Evolutionary conservation across 208 protist species (phyloP).

Genomic region (Trypanosoma mega): DNA sequence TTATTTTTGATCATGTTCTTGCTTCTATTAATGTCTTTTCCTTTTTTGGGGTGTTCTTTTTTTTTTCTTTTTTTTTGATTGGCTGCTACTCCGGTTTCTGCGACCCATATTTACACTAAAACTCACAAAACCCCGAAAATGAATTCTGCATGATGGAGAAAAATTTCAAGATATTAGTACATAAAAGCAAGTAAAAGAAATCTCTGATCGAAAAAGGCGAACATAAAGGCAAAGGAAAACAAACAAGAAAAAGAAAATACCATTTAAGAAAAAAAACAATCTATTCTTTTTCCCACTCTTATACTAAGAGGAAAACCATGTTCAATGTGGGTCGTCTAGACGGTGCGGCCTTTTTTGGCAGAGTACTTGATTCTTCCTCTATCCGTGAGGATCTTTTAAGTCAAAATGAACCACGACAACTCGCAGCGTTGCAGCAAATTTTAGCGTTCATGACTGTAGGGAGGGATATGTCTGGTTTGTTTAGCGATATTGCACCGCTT

Average conservation of each 20-base stretch:
- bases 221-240: too few species aligned
- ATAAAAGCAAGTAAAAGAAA: too few species aligned
- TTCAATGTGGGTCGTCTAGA: constrained; percentile 1
- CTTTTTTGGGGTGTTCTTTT: background rate
- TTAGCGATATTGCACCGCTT: constrained; percentile 95
- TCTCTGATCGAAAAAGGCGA: too few species aligned
- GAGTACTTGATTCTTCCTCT: constrained; percentile 84
- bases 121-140: too few species aligned
- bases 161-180: too few species aligned
- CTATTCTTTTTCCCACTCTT: background rate
- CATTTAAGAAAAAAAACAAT: background rate
- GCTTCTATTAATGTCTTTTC: background rate
- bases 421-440: constrained; percentile 96
- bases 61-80: constrained; percentile 5
- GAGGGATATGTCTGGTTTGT: constrained; percentile 95
- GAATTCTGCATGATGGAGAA: too few species aligned
- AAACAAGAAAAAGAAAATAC: background rate
- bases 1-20: background rate
- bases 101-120: too few species aligned
- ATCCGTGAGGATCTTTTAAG: constrained; percentile 88
- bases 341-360: constrained; percentile 55
- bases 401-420: constrained; percentile 86
- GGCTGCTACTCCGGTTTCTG: too few species aligned
- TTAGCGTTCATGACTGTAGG: constrained; percentile 98
- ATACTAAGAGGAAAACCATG: constrained; percentile 9